A percentile compares a stretch with the other conserved stretches of the same genome.
Evolutionary conservation across 345 rosid genomes (phyloP).

Genomic region (Boechera stricta): DNA sequence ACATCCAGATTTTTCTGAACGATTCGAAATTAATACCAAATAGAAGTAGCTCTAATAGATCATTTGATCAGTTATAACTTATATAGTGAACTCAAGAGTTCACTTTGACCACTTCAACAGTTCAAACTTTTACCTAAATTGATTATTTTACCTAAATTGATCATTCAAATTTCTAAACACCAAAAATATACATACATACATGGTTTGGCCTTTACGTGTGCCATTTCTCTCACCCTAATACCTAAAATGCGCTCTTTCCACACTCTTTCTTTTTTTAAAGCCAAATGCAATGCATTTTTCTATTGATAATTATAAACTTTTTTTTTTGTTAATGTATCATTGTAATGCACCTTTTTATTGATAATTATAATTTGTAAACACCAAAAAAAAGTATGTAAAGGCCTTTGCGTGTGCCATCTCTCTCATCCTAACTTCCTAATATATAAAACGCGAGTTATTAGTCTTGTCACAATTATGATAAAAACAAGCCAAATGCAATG

Average conservation of each 20-base stretch:
- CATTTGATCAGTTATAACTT: no score
- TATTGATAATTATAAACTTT: not conserved
- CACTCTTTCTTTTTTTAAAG: not conserved
- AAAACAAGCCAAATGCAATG: conserved; percentile 8
- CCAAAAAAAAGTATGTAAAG: not conserved
- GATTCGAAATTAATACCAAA: no score
- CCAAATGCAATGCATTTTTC: conserved; percentile 21
- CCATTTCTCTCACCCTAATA: conserved; percentile 1
- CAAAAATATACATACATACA: conserved; percentile 12
- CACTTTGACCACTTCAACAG: not conserved
- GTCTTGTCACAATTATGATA: not conserved
- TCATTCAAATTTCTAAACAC: conserved; percentile 2
- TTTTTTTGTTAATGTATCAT: no score
- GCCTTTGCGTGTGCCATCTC: conserved; percentile 12
- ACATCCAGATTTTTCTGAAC: no score
- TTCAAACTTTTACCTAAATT: not conserved
- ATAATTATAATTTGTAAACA: not conserved
- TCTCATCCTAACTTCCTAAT: not conserved
- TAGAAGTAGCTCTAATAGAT: no score
- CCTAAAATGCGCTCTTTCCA: not conserved
- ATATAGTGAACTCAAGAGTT: not conserved
- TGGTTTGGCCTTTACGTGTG: conserved; percentile 26
- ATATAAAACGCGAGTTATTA: not conserved
- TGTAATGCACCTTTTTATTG: not conserved
- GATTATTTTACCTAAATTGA: not conserved